These are phyloP conservation scores for Phylloporus sp. DNA, from an alignment of 768 basidiomycete species.

Conservation along the genomic window DNA sequence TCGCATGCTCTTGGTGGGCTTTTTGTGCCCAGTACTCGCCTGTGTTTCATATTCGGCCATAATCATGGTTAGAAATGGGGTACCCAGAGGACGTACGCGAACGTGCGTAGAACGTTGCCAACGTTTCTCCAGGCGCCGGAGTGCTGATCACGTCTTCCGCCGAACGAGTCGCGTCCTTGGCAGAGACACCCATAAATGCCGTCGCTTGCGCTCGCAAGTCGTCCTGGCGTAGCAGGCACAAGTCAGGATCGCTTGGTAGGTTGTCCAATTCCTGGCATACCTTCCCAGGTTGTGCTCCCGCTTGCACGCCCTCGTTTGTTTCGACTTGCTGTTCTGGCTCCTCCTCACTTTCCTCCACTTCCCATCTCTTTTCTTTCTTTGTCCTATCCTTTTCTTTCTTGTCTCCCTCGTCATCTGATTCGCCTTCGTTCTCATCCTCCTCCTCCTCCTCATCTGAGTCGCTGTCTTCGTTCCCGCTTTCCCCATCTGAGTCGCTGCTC, in stretches of 20 bases:
- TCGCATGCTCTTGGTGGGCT: slow-evolving; percentile 47
- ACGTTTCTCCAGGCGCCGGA: slow-evolving; percentile 77
- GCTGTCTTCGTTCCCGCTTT: slow-evolving; percentile 53
- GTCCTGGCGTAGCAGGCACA: slow-evolving; percentile 16
- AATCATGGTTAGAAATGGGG: not conserved
- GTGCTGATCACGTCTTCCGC: slow-evolving; percentile 73
- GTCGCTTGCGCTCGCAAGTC: slow-evolving; percentile 41
- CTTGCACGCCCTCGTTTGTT: not conserved
- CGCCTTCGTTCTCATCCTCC: slow-evolving; percentile 23
- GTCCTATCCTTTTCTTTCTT: slow-evolving; percentile 1
- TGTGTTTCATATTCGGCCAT: slow-evolving; percentile 19
- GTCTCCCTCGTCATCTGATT: slow-evolving; percentile 11
- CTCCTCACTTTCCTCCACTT: slow-evolving; percentile 29
- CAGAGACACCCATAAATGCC: slow-evolving; percentile 61
- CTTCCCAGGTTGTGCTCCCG: slow-evolving; percentile 14
- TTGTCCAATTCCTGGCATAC: not conserved
- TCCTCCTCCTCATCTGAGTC: slow-evolving; percentile 51
- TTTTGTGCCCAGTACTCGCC: slow-evolving; percentile 79
- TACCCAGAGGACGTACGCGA: slow-evolving; percentile 47
- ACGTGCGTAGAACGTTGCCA: slow-evolving; percentile 79
- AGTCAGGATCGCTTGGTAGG: not conserved
- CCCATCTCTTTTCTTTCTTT: slow-evolving; percentile 15
- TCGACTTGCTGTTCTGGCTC: slow-evolving; percentile 7
- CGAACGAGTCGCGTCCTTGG: slow-evolving; percentile 47
- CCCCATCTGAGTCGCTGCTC: slow-evolving; percentile 58